Percentiles rank a stretch among this genome's conserved stretches.
These are phyloP conservation scores for Curvularia lunata DNA, from an alignment of 2,329 filamentous ascomycete species.

Conservation along the genomic window DNA sequence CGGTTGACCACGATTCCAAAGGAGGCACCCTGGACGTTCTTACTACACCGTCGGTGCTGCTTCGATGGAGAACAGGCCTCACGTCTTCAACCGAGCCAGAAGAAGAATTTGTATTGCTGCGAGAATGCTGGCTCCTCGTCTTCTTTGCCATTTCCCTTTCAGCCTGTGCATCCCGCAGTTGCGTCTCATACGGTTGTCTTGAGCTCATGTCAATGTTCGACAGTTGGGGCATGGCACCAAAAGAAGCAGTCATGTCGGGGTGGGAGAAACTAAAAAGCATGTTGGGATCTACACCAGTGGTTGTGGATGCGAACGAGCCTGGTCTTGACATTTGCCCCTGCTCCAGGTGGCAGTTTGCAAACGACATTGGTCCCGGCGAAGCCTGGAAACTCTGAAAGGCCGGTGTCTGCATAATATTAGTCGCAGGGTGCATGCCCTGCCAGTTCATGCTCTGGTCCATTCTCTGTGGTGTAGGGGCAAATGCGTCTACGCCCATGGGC, in stretches of 20 bases:
- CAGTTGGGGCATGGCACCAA: constrained; percentile 35
- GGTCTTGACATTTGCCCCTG: constrained; percentile 30
- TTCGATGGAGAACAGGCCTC: constrained; percentile 51
- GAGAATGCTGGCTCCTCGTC: constrained; percentile 46
- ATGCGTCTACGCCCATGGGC: constrained; percentile 40
- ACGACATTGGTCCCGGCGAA: constrained; percentile 34
- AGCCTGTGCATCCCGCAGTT: constrained; percentile 41
- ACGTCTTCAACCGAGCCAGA: constrained; percentile 42
- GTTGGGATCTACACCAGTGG: constrained; percentile 56
- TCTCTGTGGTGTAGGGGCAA: constrained; percentile 46
- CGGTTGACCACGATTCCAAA: constrained; percentile 39
- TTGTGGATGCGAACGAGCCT: constrained; percentile 45
- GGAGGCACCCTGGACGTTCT: constrained; percentile 37
- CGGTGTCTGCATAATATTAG: constrained; percentile 43
- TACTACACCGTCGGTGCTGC: constrained; percentile 55
- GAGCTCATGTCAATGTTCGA: constrained; percentile 20
- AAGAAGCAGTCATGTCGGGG: constrained; percentile 36
- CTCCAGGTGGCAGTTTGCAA: constrained; percentile 28
- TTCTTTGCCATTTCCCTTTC: constrained; percentile 44
- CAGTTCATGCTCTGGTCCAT: constrained; percentile 40
- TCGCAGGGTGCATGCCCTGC: constrained; percentile 39
- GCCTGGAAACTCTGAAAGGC: constrained; percentile 44
- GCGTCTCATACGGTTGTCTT: constrained; percentile 51
- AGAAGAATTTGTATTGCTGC: constrained; percentile 51
- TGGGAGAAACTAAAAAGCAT: constrained; percentile 54